phyloP scores from a whole-genome alignment of 2,329 filamentous ascomycete species.

The Lecanicillium sp. region DNA sequence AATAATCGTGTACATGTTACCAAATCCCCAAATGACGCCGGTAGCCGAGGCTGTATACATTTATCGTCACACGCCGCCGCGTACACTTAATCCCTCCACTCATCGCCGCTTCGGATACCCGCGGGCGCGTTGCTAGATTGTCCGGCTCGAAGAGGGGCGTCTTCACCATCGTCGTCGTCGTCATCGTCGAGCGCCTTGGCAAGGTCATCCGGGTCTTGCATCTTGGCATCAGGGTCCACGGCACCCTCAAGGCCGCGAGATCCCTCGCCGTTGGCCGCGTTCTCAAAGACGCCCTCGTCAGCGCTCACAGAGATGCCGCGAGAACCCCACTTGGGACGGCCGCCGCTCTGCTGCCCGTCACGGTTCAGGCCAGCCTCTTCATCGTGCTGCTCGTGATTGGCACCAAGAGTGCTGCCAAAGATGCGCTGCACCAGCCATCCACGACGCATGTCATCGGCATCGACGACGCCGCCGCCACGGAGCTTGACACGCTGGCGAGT shows the following conservation, averaged over 20 bases:
- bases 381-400: conserved; percentile 37
- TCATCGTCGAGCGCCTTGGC: conserved; percentile 54
- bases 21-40: not conserved
- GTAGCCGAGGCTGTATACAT: not conserved
- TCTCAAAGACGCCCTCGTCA: conserved; percentile 52
- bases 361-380: conserved; percentile 54
- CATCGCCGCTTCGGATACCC: conserved; percentile 40
- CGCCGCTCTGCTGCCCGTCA: conserved; percentile 23
- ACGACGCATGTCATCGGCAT: conserved; percentile 78
- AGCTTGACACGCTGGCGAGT: conserved; percentile 91
- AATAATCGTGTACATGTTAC: no score
- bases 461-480: conserved; percentile 76
- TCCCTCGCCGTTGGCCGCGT: conserved; percentile 41
- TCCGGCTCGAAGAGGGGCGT: conserved; percentile 27
- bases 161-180: conserved; percentile 40
- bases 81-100: conserved; percentile 37
- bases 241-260: conserved; percentile 36
- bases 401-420: conserved; percentile 54
- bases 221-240: conserved; percentile 57
- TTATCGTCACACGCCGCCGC: not conserved
- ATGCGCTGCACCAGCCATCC: conserved; percentile 79
- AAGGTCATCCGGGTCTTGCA: conserved; percentile 61
- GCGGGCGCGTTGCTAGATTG: conserved; percentile 26
- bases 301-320: conserved; percentile 62
- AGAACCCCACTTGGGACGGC: conserved; percentile 54